A percentile compares a stretch with the other conserved stretches of the same genome.
phyloP scores from a whole-genome alignment of 78 protist species.

The Emiliania huxleyi region DNA sequence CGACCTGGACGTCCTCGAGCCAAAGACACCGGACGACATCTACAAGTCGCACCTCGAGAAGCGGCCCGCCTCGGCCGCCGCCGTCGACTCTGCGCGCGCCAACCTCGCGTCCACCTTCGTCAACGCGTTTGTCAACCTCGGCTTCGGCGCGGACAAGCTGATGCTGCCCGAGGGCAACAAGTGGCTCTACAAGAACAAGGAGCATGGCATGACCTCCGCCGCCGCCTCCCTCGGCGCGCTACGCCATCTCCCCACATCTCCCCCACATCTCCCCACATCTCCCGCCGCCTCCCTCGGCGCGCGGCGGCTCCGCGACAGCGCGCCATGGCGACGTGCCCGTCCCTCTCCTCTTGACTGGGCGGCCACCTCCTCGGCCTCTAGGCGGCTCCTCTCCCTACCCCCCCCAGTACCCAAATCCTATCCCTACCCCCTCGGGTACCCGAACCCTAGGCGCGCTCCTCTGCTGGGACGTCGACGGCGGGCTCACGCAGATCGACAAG shows the following conservation, averaged over 20 bases:
- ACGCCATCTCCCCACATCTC: no score
- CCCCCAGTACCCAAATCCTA: no score
- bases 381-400: no score
- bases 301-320: no score
- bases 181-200: conserved; percentile 93
- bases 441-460: no score
- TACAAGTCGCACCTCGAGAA: conserved; percentile 70
- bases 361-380: no score
- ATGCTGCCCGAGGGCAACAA: conserved; percentile 63
- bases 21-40: conserved; percentile 96
- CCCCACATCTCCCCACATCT: no score
- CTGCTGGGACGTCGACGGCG: conserved; percentile 95
- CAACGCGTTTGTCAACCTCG: conserved; percentile 94
- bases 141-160: conserved; percentile 89
- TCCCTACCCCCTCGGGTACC: no score
- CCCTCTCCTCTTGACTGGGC: no score
- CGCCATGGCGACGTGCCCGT: no score
- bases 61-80: conserved; percentile 5
- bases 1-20: conserved; percentile 91
- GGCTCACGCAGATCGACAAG: conserved; percentile 79
- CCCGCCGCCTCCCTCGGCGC: no score
- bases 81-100: conserved; percentile 77
- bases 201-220: conserved; percentile 85
- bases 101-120: conserved; percentile 93
- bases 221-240: conserved; percentile 97